phyloP scores from a whole-genome alignment of 2,329 filamentous ascomycete genomes.

The Botrytis porri region DNA sequence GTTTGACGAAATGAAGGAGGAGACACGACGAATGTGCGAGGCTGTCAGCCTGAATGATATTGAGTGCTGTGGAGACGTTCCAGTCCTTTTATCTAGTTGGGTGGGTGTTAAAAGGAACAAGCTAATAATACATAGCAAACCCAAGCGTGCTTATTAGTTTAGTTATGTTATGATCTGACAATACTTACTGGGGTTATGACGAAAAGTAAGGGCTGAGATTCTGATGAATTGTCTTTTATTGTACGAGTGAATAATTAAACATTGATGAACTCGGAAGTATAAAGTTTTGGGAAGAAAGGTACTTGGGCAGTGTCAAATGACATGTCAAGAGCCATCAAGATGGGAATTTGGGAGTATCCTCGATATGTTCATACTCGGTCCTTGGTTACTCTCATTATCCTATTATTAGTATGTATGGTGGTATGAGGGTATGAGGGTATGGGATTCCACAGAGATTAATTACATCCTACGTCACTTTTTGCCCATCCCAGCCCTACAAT shows the following conservation, averaged over 20 bases:
- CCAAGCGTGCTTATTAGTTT: neutral
- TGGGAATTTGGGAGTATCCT: neutral
- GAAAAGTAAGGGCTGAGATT: neutral
- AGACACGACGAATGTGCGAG: constrained; percentile 18
- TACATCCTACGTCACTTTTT: constrained; percentile 4
- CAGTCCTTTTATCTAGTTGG: neutral
- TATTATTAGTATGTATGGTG: no score
- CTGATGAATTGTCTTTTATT: neutral
- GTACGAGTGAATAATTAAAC: neutral
- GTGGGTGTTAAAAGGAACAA: neutral
- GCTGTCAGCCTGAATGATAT: neutral
- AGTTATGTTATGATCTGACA: neutral
- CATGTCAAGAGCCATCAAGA: neutral
- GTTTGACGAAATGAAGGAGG: constrained; percentile 25
- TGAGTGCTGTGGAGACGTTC: neutral
- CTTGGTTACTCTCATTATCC: no score
- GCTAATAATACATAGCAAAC: neutral
- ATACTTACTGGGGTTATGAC: neutral
- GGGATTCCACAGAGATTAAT: neutral
- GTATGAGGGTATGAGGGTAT: no score
- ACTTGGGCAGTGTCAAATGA: neutral
- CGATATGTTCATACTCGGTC: neutral
- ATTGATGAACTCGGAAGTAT: neutral
- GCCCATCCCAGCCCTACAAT: neutral
- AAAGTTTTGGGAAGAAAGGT: neutral